Base-by-base conservation (phyloP, 2,329 filamentous ascomycete genomes). In the Xylaria sp. region DNA sequence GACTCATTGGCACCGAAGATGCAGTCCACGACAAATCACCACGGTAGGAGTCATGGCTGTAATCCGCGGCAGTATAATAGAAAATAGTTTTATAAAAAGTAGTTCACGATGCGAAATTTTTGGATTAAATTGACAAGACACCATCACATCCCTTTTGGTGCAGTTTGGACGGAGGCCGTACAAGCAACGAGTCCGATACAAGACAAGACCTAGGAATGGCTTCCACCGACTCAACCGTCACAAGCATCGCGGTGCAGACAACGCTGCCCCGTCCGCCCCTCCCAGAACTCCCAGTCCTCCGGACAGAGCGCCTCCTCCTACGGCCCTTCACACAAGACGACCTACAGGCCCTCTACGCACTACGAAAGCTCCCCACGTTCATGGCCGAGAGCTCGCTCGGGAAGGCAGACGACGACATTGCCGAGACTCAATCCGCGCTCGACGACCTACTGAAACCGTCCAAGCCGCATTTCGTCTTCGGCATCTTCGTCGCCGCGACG, bases 271-370 rank as follows among this genome's bases (percentile, higher is more conserved):
- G 55, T 12, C n/a, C 64, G 4, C 76, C 75, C 3, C 58, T 77
- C 8, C 72, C 71, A 1, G 24, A 69, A 14, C 19, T 34, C 54
- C 14, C 69, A n/a, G 57, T 47, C n/a, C 69, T 76, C 57, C 69
- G n/a, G 30, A 77, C 75, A 14, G 47, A 64, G n/a, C 71, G 75
- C 19, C 73, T 77, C 21, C 58, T 77, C 12, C 62, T 77, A 19
- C 73, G 75, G 11, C 71, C 73, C 14, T 50, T 78, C 42, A 61
- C 34, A 6, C 64, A 70, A n/a, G 60, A 54, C 30, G 76, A 77
- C 48, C 67, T 75, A 3, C 17, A 64, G 8, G 65, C 66, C 11
- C 66, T 72, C 17, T 65, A 73, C 39, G 42, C 36, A n/a, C 64
- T 78, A 1, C 75, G 75, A 2, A 50, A 36, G 12, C 68, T 77